These are phyloP conservation scores for Thymus mandschuricus DNA, from an alignment of 257 asterid species.

Conservation along the genomic window DNA sequence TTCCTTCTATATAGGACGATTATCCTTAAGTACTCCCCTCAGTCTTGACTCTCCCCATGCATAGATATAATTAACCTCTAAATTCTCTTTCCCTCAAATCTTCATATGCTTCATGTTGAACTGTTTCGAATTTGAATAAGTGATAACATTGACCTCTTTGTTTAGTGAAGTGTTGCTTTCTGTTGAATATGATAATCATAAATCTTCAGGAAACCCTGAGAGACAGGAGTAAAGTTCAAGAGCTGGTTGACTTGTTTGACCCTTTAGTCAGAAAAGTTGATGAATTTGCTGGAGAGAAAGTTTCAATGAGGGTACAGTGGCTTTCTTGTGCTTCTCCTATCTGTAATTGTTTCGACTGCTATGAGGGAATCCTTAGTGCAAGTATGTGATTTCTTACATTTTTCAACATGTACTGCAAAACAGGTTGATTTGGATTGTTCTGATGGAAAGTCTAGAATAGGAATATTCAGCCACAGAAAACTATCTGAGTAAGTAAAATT, in stretches of 20 bases:
- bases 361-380: no score
- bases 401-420: conserved; percentile 19
- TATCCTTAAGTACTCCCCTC: not conserved
- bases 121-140: conserved; percentile 2
- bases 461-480: conserved; percentile 83
- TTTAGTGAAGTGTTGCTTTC: not conserved
- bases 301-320: no score
- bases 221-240: conserved; percentile 82
- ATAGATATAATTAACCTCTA: not conserved
- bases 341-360: no score
- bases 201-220: conserved; percentile 72
- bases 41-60: not conserved
- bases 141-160: conserved; percentile 4
- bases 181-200: conserved; percentile 19
- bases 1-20: not conserved
- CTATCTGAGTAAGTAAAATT: conserved; percentile 59
- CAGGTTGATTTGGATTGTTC: conserved; percentile 92
- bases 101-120: no score
- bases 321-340: no score
- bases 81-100: no score
- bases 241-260: conserved; percentile 71
- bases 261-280: conserved; percentile 83
- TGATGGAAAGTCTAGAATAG: conserved; percentile 71
- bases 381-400: conserved; percentile 43
- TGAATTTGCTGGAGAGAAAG: conserved; percentile 43